Percentiles rank a stretch among this genome's conserved stretches.
phyloP scores from a whole-genome alignment of 305 asterid species.

The Rubia tinctorum region DNA sequence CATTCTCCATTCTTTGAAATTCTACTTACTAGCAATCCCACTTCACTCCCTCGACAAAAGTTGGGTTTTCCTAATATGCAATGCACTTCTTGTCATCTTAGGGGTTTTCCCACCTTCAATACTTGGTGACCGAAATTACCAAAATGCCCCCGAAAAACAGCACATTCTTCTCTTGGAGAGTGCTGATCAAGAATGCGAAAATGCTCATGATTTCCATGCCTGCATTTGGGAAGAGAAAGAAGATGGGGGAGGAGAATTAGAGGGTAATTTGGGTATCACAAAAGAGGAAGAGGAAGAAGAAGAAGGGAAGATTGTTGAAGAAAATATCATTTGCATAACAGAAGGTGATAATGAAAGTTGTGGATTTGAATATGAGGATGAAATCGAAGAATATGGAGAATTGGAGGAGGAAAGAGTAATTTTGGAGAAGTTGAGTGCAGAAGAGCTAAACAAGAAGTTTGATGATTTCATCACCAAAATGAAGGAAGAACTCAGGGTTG shows the following conservation, averaged over 20 bases:
- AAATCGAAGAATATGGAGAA: constrained; percentile 12
- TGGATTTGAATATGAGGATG: constrained; percentile 15
- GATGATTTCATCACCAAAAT: constrained; percentile 42
- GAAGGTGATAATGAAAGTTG: constrained; percentile 7
- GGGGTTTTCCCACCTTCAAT: constrained; percentile 36
- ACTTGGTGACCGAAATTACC: constrained; percentile 26
- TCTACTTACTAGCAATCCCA: constrained; percentile 22
- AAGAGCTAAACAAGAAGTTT: constrained; percentile 40
- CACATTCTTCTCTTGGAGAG: background rate
- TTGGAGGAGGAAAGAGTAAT: constrained; percentile 8
- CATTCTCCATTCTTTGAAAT: constrained; percentile 21
- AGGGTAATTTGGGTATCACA: background rate
- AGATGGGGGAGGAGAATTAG: background rate
- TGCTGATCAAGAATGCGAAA: background rate
- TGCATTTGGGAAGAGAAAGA: background rate
- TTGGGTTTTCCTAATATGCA: constrained; percentile 52
- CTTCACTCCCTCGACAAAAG: constrained; percentile 39
- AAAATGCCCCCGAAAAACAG: background rate
- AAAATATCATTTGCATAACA: background rate
- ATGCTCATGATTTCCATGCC: background rate
- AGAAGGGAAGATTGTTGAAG: background rate
- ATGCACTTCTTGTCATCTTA: constrained; percentile 48
- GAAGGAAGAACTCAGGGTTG: constrained; percentile 37
- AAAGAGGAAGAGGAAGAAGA: background rate
- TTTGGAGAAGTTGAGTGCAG: constrained; percentile 28